Conservation (phyloP, 2,329 filamentous ascomycete species). For the Elsinoe necatrix region DNA sequence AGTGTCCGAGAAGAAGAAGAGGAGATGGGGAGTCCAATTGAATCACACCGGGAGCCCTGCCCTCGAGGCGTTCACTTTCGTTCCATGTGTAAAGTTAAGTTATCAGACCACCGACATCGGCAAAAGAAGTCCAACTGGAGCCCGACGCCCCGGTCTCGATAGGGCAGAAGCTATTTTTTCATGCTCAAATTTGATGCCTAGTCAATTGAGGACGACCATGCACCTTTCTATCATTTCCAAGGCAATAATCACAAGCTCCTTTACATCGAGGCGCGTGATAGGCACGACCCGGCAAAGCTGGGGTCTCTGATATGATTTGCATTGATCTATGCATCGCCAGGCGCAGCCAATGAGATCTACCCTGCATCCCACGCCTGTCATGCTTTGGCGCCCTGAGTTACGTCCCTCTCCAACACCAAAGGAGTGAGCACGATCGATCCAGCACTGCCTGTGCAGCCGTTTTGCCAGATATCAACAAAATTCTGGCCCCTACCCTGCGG, state of each 20-base stretch:
- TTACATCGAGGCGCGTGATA: neutral
- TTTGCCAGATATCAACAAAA: conserved; percentile 4
- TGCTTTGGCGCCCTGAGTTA: neutral
- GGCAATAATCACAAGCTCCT: neutral
- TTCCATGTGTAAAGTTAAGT: neutral
- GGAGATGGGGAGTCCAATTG: neutral
- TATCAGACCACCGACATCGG: neutral
- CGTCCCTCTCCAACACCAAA: neutral
- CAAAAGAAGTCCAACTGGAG: neutral
- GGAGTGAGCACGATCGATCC: neutral
- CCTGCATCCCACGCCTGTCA: neutral
- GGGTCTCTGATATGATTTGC: neutral
- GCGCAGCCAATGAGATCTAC: neutral
- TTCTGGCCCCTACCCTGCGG: too few relatives aligned
- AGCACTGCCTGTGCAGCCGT: neutral
- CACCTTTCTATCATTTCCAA: neutral
- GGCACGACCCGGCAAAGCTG: neutral
- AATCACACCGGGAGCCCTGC: neutral
- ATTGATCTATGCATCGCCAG: neutral
- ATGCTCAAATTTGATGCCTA: neutral
- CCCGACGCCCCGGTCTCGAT: too few relatives aligned
- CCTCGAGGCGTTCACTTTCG: neutral
- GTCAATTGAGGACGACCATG: neutral
- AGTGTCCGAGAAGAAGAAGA: neutral
- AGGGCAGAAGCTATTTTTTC: neutral